phyloP scores from a whole-genome alignment of 164 flowering plant species.

The Tetracentron sinense region DNA sequence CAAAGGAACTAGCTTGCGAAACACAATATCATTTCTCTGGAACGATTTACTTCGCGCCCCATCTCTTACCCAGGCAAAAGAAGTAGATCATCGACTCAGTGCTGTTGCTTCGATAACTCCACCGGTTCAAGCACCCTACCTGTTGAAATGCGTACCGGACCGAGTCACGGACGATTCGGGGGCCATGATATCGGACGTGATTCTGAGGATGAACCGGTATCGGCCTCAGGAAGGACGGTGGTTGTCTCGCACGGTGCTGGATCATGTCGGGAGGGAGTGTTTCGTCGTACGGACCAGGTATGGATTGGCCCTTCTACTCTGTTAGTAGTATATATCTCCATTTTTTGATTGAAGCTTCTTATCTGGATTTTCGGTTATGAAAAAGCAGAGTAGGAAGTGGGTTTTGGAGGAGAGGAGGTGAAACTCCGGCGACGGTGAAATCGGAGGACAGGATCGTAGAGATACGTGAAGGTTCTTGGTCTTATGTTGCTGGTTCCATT shows the following conservation, averaged over 20 bases:
- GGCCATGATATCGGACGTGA: slow-evolving; percentile 88
- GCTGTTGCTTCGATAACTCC: slow-evolving; percentile 71
- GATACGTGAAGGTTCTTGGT: slow-evolving; percentile 90
- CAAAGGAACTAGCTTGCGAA: slow-evolving; percentile 30
- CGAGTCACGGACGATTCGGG: slow-evolving; percentile 91
- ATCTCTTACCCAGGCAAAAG: slow-evolving; percentile 46
- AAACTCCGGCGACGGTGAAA: slow-evolving; percentile 59
- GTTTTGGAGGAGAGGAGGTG: slow-evolving; percentile 91
- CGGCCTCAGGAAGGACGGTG: slow-evolving; percentile 95
- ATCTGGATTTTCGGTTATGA: neutral
- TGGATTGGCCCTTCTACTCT: neutral
- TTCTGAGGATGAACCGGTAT: slow-evolving; percentile 66
- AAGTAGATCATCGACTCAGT: slow-evolving; percentile 36
- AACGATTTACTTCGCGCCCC: slow-evolving; percentile 74
- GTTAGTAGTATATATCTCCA: no score
- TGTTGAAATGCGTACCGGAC: slow-evolving; percentile 88
- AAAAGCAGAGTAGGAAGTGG: slow-evolving; percentile 72
- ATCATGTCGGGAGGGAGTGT: slow-evolving; percentile 87
- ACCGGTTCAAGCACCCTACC: slow-evolving; percentile 84
- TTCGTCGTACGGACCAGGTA: slow-evolving; percentile 82
- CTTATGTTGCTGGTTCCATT: slow-evolving; percentile 77
- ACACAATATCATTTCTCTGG: slow-evolving; percentile 44
- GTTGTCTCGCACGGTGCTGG: slow-evolving; percentile 90
- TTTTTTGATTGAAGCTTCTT: neutral
- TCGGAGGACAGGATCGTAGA: slow-evolving; percentile 80